phyloP scores from a whole-genome alignment of 192 early-diverging fungal genomes.

The Spizellomyces sp. region DNA sequence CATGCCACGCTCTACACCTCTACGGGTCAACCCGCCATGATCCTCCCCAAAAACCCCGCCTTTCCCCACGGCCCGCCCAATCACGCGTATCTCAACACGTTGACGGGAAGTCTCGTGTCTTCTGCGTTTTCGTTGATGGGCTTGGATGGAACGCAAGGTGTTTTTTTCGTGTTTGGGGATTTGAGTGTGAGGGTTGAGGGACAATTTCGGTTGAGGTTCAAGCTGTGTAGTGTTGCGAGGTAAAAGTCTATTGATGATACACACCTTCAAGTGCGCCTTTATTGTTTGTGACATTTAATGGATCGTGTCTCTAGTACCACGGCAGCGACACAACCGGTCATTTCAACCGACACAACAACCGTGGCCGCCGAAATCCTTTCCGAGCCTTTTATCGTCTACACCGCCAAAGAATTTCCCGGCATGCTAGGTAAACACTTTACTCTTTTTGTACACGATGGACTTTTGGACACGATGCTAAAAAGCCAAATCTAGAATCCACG shows the following conservation, averaged over 20 bases:
- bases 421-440: constrained; percentile 37
- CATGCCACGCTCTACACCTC: constrained; percentile 12
- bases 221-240: constrained; percentile 28
- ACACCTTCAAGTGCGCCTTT: not conserved
- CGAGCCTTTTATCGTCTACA: constrained; percentile 35
- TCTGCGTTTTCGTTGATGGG: constrained; percentile 16
- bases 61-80: not conserved
- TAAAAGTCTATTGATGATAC: constrained; percentile 14
- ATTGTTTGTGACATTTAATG: not conserved
- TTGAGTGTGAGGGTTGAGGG: constrained; percentile 44
- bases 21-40: constrained; percentile 1
- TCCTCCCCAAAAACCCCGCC: constrained; percentile 8
- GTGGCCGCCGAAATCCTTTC: constrained; percentile 12
- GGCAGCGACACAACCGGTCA: not conserved
- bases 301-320: too few relatives aligned
- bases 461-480: too few relatives aligned
- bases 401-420: constrained; percentile 43
- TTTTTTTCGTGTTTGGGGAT: constrained; percentile 52
- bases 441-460: too few relatives aligned
- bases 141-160: constrained; percentile 29
- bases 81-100: constrained; percentile 10
- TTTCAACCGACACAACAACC: constrained; percentile 18
- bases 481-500: constrained; percentile 33
- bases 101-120: constrained; percentile 35
- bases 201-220: constrained; percentile 35